These are phyloP conservation scores for Hypholoma sublateritium DNA, from an alignment of 768 basidiomycete species.

Conservation along the genomic window DNA sequence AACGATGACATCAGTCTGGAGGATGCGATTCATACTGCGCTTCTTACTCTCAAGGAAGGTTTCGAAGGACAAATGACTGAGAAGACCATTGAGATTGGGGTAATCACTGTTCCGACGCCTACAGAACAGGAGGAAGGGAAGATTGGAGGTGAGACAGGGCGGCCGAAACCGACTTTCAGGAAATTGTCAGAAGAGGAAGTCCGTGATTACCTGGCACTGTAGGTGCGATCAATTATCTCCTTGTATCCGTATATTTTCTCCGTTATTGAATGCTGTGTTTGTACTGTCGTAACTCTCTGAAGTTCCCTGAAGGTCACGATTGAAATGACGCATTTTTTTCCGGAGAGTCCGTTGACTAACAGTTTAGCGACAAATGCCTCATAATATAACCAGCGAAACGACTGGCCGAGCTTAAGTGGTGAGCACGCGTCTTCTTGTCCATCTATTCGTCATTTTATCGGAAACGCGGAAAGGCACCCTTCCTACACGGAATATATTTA, in stretches of 20 bases:
- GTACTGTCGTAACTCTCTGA: conserved; percentile 9
- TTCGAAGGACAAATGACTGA: conserved; percentile 99
- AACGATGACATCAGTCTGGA: conserved; percentile 99
- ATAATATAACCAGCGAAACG: background rate
- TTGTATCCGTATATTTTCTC: conserved; percentile 23
- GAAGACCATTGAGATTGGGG: conserved; percentile 98
- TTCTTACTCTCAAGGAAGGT: conserved; percentile 96
- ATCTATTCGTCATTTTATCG: background rate
- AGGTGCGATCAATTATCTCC: conserved; percentile 27
- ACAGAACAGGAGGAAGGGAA: conserved; percentile 69
- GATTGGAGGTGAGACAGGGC: conserved; percentile 64
- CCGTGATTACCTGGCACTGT: conserved; percentile 89
- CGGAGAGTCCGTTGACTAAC: background rate
- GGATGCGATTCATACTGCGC: conserved; percentile 98
- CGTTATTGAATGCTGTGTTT: conserved; percentile 14
- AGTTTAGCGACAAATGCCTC: background rate
- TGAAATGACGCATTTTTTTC: background rate
- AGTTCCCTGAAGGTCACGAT: background rate
- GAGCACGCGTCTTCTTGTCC: background rate
- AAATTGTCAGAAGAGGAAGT: conserved; percentile 97
- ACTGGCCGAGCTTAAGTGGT: background rate
- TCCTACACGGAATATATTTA: background rate
- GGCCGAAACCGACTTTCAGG: conserved; percentile 87
- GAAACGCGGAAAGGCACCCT: background rate
- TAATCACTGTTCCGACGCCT: conserved; percentile 85